Base-by-base conservation (phyloP, 2,329 filamentous ascomycete species). In the Elsinoe batatas region DNA sequence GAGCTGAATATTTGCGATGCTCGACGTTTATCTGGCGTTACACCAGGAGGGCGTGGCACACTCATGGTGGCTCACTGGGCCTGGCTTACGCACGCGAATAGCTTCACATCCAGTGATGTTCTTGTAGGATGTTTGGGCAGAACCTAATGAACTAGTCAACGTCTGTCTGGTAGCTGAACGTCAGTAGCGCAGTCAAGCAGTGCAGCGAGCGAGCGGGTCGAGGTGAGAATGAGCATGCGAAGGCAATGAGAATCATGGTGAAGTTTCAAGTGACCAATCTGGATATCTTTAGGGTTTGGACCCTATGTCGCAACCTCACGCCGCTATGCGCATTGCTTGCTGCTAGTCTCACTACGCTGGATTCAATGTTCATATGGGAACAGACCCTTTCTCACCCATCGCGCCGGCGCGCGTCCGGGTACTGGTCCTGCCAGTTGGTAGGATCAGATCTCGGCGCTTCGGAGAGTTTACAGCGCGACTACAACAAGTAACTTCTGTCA, bases 321-420 rank as follows among this genome's bases (percentile, higher is more conserved):
- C 20, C 20, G 8, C 40, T 5, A 22, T 12, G 12, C 17, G 20
- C 18, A 6, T 22, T n/a, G 20, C 18, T 44, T 13, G 40, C 20
- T 56, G 44, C 44, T 33, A 3, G 13, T 13, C 15, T 13, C 26
- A 11, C 26, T 18, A 10, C 18, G 32, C 15, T 44, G 36, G 55
- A 38, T 64, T 69, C 67, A 64, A 77, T 76, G 74, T 71, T 77
- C 85, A 74, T 68, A 95, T 95, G 90, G 85, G 81, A 75, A 79
- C 87, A 74, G 91, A 96, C 77, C 84, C 88, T 71, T 82, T 95
- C 70, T 87, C 91, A 70, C 90, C 91, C 72, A 83, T 91, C 75
- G 87, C 91, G 72, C 90, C 90, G 69, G 91, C 90, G 74, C 87
- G 88, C 79, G 83, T 97, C 68, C 87, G 88, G 75, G 88, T 86